phyloP scores from a whole-genome alignment of 441 rosid genomes.

The Arabidopsis lyrata region DNA sequence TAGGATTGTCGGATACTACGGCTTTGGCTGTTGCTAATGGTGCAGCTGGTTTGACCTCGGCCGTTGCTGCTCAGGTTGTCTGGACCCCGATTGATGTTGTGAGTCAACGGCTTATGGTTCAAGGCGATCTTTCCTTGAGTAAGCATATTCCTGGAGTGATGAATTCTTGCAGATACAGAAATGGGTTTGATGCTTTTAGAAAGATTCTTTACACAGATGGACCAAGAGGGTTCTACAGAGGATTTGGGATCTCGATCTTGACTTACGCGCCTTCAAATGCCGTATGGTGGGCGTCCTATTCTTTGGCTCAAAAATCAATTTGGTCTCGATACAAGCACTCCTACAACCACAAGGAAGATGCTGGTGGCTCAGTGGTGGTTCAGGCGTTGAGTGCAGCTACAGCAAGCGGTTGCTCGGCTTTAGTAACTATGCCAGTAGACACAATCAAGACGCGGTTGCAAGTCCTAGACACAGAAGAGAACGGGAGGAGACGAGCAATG shows the following conservation, averaged over 20 bases:
- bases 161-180: slow-evolving; percentile 58
- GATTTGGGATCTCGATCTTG: slow-evolving; percentile 84
- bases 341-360: slow-evolving; percentile 34
- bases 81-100: slow-evolving; percentile 93
- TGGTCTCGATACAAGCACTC: slow-evolving; percentile 65
- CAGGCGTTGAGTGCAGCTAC: slow-evolving; percentile 86
- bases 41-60: slow-evolving; percentile 76
- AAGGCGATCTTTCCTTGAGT: slow-evolving; percentile 47
- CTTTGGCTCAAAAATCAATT: slow-evolving; percentile 62
- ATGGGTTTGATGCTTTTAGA: slow-evolving; percentile 78
- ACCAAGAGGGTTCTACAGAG: slow-evolving; percentile 79
- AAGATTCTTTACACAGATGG: slow-evolving; percentile 74
- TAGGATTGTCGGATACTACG: slow-evolving; percentile 71
- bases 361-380: slow-evolving; percentile 57
- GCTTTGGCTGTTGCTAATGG: slow-evolving; percentile 72
- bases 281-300: slow-evolving; percentile 91
- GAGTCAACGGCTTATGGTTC: slow-evolving; percentile 93
- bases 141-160: slow-evolving; percentile 41
- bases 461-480: slow-evolving; percentile 71
- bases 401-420: slow-evolving; percentile 86
- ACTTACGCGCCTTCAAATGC: slow-evolving; percentile 92
- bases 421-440: slow-evolving; percentile 88
- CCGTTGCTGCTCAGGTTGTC: slow-evolving; percentile 82
- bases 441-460: slow-evolving; percentile 91
- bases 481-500: slow-evolving; percentile 66